These are phyloP conservation scores for Trypanosoma caninum DNA, from an alignment of 208 protist genomes.

Conservation along the genomic window DNA sequence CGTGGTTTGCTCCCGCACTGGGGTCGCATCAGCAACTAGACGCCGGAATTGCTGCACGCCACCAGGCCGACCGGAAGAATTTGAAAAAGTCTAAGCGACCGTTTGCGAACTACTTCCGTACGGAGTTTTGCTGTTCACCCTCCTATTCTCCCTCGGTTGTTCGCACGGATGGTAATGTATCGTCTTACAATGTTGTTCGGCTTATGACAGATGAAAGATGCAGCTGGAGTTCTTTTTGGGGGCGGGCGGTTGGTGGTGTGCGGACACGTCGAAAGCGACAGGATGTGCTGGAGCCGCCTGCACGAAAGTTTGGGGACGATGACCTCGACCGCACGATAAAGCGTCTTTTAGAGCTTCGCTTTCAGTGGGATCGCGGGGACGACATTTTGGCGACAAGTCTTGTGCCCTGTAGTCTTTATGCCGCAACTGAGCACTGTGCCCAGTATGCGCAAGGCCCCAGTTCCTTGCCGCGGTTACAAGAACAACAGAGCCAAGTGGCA, in stretches of 20 bases:
- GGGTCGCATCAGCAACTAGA: slow-evolving; percentile 78
- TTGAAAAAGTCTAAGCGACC: slow-evolving; percentile 69
- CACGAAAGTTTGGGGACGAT: slow-evolving; percentile 64
- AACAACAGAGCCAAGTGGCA: background rate
- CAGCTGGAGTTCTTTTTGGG: slow-evolving; percentile 65
- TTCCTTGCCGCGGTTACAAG: background rate
- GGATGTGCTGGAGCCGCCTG: slow-evolving; percentile 61
- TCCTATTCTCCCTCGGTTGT: slow-evolving; percentile 18
- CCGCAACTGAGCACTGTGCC: slow-evolving; percentile 52
- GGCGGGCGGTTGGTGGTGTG: slow-evolving; percentile 27
- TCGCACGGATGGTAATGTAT: slow-evolving; percentile 31
- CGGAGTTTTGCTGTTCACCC: slow-evolving; percentile 56
- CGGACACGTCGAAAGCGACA: slow-evolving; percentile 45
- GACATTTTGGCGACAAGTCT: slow-evolving; percentile 53
- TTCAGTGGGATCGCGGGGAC: slow-evolving; percentile 82
- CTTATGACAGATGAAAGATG: slow-evolving; percentile 60
- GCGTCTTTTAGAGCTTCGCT: slow-evolving; percentile 69
- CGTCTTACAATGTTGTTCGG: slow-evolving; percentile 38
- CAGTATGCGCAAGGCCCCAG: slow-evolving; percentile 32
- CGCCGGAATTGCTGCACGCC: slow-evolving; percentile 65
- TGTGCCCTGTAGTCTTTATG: slow-evolving; percentile 51
- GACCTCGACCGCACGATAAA: slow-evolving; percentile 44
- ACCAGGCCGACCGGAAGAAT: slow-evolving; percentile 60
- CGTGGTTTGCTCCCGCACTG: slow-evolving; percentile 58
- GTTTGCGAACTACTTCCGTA: slow-evolving; percentile 78